Conservation (phyloP, 2,329 filamentous ascomycete species). For the Ophiocordyceps sinensis region DNA sequence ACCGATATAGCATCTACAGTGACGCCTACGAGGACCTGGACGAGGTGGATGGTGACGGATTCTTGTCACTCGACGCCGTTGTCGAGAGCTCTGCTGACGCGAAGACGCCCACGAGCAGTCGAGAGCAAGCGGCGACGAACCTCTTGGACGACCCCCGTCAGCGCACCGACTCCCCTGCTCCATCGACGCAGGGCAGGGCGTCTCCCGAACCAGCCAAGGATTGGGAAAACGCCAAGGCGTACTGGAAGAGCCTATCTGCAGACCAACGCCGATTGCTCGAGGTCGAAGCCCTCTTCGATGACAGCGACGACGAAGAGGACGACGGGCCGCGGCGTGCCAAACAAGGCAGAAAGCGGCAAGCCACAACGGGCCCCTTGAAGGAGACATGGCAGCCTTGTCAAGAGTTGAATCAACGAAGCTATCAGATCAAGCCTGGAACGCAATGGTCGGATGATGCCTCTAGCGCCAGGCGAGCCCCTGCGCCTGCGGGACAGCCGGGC, state of each 20-base stretch:
- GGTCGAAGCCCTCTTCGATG: conserved; percentile 39
- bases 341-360: conserved; percentile 23
- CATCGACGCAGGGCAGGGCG: background rate
- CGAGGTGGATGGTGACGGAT: conserved; percentile 50
- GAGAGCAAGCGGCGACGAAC: conserved; percentile 2
- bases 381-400: conserved; percentile 1
- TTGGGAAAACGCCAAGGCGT: conserved; percentile 55
- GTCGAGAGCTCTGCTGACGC: conserved; percentile 39
- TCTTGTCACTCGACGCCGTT: conserved; percentile 59
- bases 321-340: background rate
- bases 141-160: background rate
- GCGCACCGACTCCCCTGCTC: background rate
- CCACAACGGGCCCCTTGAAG: conserved; percentile 4
- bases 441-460: conserved; percentile 11
- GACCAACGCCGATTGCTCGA: conserved; percentile 50
- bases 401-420: conserved; percentile 13
- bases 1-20: conserved; percentile 50
- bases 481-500: background rate
- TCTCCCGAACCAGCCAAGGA: conserved; percentile 22
- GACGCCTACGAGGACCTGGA: conserved; percentile 64
- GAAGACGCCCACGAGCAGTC: conserved; percentile 10
- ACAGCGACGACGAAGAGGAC: conserved; percentile 23
- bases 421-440: conserved; percentile 24
- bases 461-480: conserved; percentile 3
- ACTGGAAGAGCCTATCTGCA: conserved; percentile 52